Base-by-base conservation (phyloP, 768 basidiomycete species). In the Boletus sp. region DNA sequence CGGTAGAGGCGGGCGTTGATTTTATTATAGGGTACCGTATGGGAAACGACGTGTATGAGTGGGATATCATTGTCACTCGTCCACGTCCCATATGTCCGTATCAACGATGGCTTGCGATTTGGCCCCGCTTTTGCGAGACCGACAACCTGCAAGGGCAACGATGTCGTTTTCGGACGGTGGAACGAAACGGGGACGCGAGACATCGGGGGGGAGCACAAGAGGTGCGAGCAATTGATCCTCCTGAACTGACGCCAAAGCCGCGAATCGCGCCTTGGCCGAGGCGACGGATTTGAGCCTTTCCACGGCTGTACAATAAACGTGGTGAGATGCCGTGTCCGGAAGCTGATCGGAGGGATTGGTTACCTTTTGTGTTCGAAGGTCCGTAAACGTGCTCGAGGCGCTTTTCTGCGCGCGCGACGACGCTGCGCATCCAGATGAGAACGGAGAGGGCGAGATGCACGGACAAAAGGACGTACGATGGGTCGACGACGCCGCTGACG, bases 401-500 rank as follows among this genome's bases (percentile, higher is more conserved):
- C 32, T 57, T 47, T 58, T 67, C 45, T 1, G 73, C 64, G 30
- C 64, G 66, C 51, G 61, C 52, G 11, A 76, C 30, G 32, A 67
- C 32, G 47, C 67, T 63, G 56, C 40, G 18, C 28, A 50, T 47
- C 35, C 2, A 2, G 29, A 46, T 62, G 50, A 58, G 52, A 47
- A 56, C 9, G 47, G 46, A 12, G 4, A 28, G 36, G 14, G n/a
- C 50, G 37, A 24, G 39, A 41, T 32, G 36, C 1, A 42, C 17
- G 7, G 30, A 9, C 6, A 18, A 40, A 1, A 18, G 10, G 42
- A 66, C 65, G 42, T 56, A 76, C 75, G 52, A 53, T 37, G 60
- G 51, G 47, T 71, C 59, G 30, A 78, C 57, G 15, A 70, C 55
- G 7, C 76, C 79, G 62, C 73, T 73, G 12, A 78, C 73, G 41